Conservation (phyloP, 208 protist species). For the Blastocrithidia nonstop region DNA sequence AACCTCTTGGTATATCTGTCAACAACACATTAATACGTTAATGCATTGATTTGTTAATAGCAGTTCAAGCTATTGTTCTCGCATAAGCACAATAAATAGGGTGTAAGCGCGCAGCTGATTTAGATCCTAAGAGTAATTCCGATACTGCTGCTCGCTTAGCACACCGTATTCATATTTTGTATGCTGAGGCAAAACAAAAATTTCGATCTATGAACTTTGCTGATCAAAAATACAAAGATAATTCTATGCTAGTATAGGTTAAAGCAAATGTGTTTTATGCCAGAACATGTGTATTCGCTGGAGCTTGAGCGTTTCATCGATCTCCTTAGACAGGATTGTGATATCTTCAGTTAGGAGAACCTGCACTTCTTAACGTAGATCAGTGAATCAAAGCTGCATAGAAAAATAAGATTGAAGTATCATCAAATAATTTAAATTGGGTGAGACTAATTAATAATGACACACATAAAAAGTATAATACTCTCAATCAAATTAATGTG, state of each 20-base stretch:
- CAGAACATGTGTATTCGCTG: constrained; percentile 25
- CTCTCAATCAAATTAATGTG: constrained; percentile 33
- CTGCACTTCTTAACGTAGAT: constrained; percentile 3
- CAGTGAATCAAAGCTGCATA: constrained; percentile 6
- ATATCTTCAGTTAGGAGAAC: constrained; percentile 6
- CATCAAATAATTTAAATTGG: constrained; percentile 18
- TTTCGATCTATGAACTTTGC: constrained; percentile 7
- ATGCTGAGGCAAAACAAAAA: constrained; percentile 12
- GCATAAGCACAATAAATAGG: constrained; percentile 57
- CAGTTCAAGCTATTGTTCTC: constrained; percentile 24
- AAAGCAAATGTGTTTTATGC: constrained; percentile 35
- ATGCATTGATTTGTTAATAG: constrained; percentile 8
- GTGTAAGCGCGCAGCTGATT: constrained; percentile 17
- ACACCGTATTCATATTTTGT: constrained; percentile 39
- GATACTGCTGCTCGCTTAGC: constrained; percentile 17
- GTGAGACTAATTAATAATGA: constrained; percentile 8
- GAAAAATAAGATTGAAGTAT: constrained; percentile 24
- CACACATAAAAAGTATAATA: constrained; percentile 25
- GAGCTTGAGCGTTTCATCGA: constrained; percentile 14
- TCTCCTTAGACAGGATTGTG: constrained; percentile 12
- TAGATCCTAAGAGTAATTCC: constrained; percentile 13
- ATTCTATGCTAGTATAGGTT: constrained; percentile 17
- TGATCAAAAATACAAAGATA: constrained; percentile 12
- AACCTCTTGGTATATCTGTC: constrained; percentile 16
- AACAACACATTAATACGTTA: constrained; percentile 18